phyloP scores from a whole-genome alignment of 2,329 filamentous ascomycete species.

The Fusarium sp. region DNA sequence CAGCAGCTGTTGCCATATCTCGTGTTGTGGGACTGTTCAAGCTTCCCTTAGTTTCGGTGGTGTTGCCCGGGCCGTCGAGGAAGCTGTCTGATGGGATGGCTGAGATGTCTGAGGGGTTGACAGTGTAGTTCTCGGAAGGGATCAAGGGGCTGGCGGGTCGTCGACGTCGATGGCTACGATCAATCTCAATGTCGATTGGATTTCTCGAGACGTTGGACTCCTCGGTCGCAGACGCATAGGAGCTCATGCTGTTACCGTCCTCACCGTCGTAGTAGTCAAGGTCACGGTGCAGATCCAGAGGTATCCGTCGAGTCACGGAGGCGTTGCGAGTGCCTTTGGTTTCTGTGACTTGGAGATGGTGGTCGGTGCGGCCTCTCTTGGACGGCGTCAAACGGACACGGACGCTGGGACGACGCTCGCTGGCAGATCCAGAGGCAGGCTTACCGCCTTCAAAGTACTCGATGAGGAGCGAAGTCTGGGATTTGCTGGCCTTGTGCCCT shows the following conservation, averaged over 20 bases:
- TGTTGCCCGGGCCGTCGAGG: slow-evolving; percentile 70
- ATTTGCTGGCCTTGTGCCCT: slow-evolving; percentile 72
- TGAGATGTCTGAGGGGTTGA: slow-evolving; percentile 88
- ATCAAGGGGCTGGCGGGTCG: slow-evolving; percentile 79
- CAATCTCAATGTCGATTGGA: slow-evolving; percentile 92
- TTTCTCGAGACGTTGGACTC: slow-evolving; percentile 84
- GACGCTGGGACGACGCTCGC: slow-evolving; percentile 85
- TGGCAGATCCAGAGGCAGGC: slow-evolving; percentile 64
- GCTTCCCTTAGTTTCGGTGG: slow-evolving; percentile 58
- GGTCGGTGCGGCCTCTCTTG: slow-evolving; percentile 73
- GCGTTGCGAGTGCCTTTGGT: slow-evolving; percentile 81
- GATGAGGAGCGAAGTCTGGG: slow-evolving; percentile 92
- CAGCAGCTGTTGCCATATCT: slow-evolving; percentile 57
- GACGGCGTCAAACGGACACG: slow-evolving; percentile 85
- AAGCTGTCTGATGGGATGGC: slow-evolving; percentile 76
- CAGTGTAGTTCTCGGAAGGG: slow-evolving; percentile 74
- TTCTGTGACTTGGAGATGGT: slow-evolving; percentile 90
- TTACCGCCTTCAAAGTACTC: slow-evolving; percentile 94
- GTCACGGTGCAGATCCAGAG: slow-evolving; percentile 61
- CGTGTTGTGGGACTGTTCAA: slow-evolving; percentile 60
- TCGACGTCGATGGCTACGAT: slow-evolving; percentile 72
- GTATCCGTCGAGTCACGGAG: slow-evolving; percentile 69
- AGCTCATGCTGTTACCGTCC: slow-evolving; percentile 78
- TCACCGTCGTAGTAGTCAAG: slow-evolving; percentile 65
- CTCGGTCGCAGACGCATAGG: slow-evolving; percentile 84